A percentile compares a stretch with the other conserved stretches of the same genome.
phyloP scores from a whole-genome alignment of 2,329 filamentous ascomycete species.

The Neofusicoccum sp. region DNA sequence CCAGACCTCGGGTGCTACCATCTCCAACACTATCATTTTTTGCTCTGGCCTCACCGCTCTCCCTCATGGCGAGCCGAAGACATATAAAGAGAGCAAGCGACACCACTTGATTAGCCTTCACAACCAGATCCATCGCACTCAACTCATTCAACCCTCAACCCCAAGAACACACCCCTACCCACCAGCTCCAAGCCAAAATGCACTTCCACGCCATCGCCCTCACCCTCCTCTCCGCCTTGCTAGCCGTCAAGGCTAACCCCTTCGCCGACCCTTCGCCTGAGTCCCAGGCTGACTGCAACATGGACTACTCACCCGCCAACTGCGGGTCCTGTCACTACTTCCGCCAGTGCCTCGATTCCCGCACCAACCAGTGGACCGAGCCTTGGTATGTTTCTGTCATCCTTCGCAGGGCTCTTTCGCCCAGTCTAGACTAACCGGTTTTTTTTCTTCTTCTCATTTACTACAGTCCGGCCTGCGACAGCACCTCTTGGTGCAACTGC shows the following conservation, averaged over 20 bases:
- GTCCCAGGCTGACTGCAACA: background rate
- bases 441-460: too few relatives aligned
- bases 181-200: background rate
- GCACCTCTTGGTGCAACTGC: constrained; percentile 18
- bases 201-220: background rate
- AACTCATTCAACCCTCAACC: background rate
- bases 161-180: background rate
- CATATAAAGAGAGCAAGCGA: background rate
- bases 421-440: too few relatives aligned
- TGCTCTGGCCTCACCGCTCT: background rate
- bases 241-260: background rate
- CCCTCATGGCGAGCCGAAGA: background rate
- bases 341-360: constrained; percentile 4
- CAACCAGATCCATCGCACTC: background rate
- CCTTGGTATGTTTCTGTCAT: background rate
- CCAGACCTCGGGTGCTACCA: background rate
- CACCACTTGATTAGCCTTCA: too few relatives aligned
- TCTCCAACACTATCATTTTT: background rate
- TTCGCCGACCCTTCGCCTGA: background rate
- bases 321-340: constrained; percentile 15
- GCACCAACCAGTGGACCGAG: background rate
- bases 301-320: background rate
- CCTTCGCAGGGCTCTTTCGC: too few relatives aligned
- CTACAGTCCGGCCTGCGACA: constrained; percentile 4
- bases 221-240: background rate